Evolutionary conservation across 2,329 filamentous ascomycete genomes (phyloP).

Genomic region (Atkinsonella texensis): DNA sequence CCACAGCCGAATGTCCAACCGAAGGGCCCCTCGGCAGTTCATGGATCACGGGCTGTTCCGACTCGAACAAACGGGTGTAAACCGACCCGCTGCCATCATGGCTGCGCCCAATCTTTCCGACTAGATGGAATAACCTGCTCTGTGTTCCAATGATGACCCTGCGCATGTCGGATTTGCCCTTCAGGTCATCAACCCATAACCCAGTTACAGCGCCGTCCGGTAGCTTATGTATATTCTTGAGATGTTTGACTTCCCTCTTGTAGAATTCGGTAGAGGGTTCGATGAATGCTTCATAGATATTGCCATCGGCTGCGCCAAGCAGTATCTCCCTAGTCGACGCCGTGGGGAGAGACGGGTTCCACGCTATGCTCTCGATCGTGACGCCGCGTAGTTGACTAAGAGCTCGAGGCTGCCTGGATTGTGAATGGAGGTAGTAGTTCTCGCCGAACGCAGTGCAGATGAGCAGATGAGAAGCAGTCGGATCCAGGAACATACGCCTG

Average conservation of each 20-base stretch:
- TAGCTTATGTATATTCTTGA: slow-evolving; percentile 72
- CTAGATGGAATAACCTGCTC: slow-evolving; percentile 65
- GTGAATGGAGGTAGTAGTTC: slow-evolving; percentile 95
- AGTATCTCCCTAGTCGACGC: slow-evolving; percentile 92
- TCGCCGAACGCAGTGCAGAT: slow-evolving; percentile 86
- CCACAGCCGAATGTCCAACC: slow-evolving; percentile 49
- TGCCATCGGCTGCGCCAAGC: slow-evolving; percentile 82
- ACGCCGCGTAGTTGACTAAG: slow-evolving; percentile 77
- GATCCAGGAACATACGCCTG: slow-evolving; percentile 92
- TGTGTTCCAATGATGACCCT: slow-evolving; percentile 73
- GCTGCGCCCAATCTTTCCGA: slow-evolving; percentile 61
- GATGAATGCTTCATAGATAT: slow-evolving; percentile 89
- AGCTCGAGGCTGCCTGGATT: slow-evolving; percentile 76
- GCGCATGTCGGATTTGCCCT: slow-evolving; percentile 56
- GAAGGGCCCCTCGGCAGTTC: slow-evolving; percentile 51
- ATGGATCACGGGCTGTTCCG: slow-evolving; percentile 66
- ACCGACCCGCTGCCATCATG: slow-evolving; percentile 76
- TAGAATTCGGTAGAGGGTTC: slow-evolving; percentile 94
- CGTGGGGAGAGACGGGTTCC: slow-evolving; percentile 88
- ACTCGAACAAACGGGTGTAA: slow-evolving; percentile 79
- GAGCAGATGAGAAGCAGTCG: slow-evolving; percentile 87
- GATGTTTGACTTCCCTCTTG: slow-evolving; percentile 83
- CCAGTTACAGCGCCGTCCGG: slow-evolving; percentile 76
- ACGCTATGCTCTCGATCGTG: slow-evolving; percentile 77
- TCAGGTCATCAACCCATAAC: slow-evolving; percentile 67